Evolutionary conservation across 345 rosid genomes (phyloP).

Genomic region (Hibiscus tridactylites): DNA sequence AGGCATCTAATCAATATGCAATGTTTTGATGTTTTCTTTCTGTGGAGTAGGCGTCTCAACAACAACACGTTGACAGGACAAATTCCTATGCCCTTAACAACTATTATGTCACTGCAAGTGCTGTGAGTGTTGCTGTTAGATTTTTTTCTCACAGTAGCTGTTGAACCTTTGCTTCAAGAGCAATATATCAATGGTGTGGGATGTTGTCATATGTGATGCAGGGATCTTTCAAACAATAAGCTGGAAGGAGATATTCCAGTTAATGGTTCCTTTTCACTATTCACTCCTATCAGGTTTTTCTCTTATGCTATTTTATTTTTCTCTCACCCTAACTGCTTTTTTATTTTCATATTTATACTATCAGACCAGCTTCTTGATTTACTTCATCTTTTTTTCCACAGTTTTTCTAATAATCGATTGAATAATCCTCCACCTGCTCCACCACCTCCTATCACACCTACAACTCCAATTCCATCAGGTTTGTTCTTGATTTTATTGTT

Average conservation of each 20-base stretch:
- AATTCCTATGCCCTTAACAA: not conserved
- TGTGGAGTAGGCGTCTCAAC: not conserved
- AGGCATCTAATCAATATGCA: not conserved
- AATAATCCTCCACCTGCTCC: constrained; percentile 28
- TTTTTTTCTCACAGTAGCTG: not conserved
- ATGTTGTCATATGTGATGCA: not conserved
- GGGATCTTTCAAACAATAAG: not conserved
- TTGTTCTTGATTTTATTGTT: not conserved
- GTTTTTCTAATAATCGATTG: constrained; percentile 21
- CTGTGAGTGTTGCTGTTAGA: not conserved
- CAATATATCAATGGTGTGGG: not conserved
- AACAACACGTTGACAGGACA: not conserved
- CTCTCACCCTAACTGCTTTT: not conserved
- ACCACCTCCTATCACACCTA: constrained; percentile 40
- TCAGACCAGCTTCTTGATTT: not conserved
- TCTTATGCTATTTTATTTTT: not conserved
- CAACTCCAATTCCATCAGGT: constrained; percentile 19
- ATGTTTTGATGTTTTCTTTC: not conserved
- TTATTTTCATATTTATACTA: not conserved
- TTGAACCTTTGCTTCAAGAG: not conserved
- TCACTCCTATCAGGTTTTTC: constrained; percentile 2
- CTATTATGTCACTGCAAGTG: constrained; percentile 1
- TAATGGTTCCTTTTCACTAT: not conserved
- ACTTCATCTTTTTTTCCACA: not conserved
- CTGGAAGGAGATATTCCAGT: not conserved